Conservation (phyloP, 495 filamentous ascomycete species). For the Pseudomonodictys pantanalensis region DNA sequence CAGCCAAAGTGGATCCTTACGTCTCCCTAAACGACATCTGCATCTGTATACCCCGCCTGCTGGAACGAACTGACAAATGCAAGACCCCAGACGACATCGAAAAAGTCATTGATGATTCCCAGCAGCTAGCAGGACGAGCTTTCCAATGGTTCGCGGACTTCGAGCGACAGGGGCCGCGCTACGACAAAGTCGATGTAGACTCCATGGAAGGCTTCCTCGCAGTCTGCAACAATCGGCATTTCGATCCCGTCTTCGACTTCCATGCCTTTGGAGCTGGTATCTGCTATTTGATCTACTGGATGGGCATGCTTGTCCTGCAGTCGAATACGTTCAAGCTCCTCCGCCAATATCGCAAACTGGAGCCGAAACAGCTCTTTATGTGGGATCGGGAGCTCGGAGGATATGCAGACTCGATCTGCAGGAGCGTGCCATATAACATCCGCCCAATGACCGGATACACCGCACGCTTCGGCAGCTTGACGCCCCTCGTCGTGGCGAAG, state of each 20-base stretch:
- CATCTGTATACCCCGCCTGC: constrained; percentile 24
- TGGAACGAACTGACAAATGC: constrained; percentile 22
- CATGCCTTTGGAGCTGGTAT: constrained; percentile 9
- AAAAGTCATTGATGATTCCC: constrained; percentile 11
- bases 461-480: constrained; percentile 17
- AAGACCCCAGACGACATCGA: constrained; percentile 7
- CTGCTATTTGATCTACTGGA: constrained; percentile 23
- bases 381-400: constrained; percentile 26
- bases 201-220: constrained; percentile 10
- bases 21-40: constrained; percentile 18
- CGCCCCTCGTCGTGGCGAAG: constrained; percentile 15
- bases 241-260: constrained; percentile 19
- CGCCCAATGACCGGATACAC: constrained; percentile 11
- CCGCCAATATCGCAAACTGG: constrained; percentile 1
- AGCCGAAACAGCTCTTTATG: constrained; percentile 11
- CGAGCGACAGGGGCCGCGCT: constrained; percentile 15
- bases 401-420: constrained; percentile 25
- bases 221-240: constrained; percentile 4
- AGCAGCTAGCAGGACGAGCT: not conserved
- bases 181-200: not conserved
- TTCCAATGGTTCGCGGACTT: constrained; percentile 15
- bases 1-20: constrained; percentile 11
- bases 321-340: constrained; percentile 17
- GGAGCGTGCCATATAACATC: constrained; percentile 14
- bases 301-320: constrained; percentile 26